These are phyloP conservation scores for Psidium guajava DNA, from an alignment of 345 rosid genomes.

Conservation along the genomic window DNA sequence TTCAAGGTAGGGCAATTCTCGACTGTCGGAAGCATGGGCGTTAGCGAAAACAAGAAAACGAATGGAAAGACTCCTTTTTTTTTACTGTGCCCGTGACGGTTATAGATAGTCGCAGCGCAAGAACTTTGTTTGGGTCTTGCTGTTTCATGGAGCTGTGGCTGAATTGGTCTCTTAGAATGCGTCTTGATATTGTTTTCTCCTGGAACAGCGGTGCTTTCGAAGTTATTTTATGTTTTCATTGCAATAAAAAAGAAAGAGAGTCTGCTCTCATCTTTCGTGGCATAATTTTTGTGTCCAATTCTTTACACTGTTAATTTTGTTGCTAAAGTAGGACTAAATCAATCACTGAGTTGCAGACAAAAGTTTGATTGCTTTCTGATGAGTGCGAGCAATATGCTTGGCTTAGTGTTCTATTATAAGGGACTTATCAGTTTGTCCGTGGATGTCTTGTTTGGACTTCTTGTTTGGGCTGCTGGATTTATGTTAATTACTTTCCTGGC, in stretches of 20 bases:
- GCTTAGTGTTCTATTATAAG: background rate
- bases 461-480: background rate
- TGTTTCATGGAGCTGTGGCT: background rate
- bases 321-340: background rate
- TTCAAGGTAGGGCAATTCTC: slow-evolving; percentile 43
- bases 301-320: background rate
- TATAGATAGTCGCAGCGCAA: background rate
- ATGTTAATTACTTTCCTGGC: background rate
- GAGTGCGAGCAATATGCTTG: background rate
- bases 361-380: background rate
- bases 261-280: background rate
- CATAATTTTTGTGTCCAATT: background rate
- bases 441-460: background rate
- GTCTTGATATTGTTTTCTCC: background rate
- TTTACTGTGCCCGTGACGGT: background rate
- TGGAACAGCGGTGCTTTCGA: background rate
- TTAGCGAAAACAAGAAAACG: background rate
- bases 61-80: background rate
- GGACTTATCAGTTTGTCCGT: background rate
- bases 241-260: background rate
- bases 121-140: background rate
- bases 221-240: background rate
- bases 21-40: background rate
- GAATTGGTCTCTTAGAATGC: background rate
- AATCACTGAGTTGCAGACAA: background rate